These are phyloP conservation scores for Russula brevipes DNA, from an alignment of 768 basidiomycete genomes.

Conservation along the genomic window DNA sequence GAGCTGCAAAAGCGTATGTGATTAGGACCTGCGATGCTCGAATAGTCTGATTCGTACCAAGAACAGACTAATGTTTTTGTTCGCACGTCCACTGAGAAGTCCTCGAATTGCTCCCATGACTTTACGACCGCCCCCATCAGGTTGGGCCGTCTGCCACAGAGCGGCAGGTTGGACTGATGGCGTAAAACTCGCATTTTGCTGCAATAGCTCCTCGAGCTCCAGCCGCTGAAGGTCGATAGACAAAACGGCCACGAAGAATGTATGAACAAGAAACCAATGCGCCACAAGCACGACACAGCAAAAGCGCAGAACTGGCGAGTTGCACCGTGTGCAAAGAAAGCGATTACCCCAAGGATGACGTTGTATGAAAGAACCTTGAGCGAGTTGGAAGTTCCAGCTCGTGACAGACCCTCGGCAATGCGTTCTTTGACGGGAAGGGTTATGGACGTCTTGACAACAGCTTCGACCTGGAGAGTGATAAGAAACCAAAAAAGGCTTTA, in stretches of 20 bases:
- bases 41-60: conserved; percentile 44
- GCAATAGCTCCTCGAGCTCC: conserved; percentile 85
- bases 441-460: conserved; percentile 79
- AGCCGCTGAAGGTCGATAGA: conserved; percentile 94
- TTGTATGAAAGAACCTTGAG: conserved; percentile 89
- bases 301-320: conserved; percentile 92
- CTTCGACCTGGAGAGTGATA: conserved; percentile 59
- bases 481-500: conserved; percentile 27
- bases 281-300: conserved; percentile 88
- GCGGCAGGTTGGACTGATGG: conserved; percentile 37
- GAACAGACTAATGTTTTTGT: conserved; percentile 75
- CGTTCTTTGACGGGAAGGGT: conserved; percentile 85
- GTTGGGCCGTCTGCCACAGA: conserved; percentile 18
- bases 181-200: conserved; percentile 57
- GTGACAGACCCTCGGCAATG: conserved; percentile 84
- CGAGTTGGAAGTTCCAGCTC: conserved; percentile 87
- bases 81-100: conserved; percentile 59
- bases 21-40: neutral
- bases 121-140: conserved; percentile 43
- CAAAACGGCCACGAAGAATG: conserved; percentile 90
- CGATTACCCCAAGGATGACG: conserved; percentile 67
- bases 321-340: conserved; percentile 67
- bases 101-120: conserved; percentile 39
- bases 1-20: conserved; percentile 44
- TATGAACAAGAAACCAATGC: conserved; percentile 96